Conservation (phyloP, 2,329 filamentous ascomycete genomes). For the Beauveria rudraprayagi region DNA sequence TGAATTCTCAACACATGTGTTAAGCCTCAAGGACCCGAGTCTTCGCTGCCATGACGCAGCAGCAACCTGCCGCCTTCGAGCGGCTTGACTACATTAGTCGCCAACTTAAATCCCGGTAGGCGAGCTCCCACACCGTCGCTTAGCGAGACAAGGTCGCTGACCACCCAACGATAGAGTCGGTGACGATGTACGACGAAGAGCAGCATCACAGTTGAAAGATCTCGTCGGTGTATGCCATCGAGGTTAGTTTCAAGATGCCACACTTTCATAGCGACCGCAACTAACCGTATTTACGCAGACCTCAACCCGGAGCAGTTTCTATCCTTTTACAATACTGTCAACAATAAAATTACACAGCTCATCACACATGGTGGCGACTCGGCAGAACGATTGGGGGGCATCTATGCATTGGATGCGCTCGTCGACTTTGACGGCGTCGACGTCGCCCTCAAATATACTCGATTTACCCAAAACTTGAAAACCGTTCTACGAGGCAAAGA, state of each 20-base stretch:
- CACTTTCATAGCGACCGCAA: background rate
- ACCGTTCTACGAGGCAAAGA: slow-evolving; percentile 86
- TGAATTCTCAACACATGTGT: background rate
- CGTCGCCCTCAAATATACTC: slow-evolving; percentile 83
- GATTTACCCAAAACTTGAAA: slow-evolving; percentile 86
- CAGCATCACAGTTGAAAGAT: slow-evolving; percentile 46
- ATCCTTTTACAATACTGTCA: slow-evolving; percentile 47
- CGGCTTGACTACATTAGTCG: slow-evolving; percentile 46
- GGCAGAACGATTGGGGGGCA: slow-evolving; percentile 81
- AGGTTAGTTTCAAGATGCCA: slow-evolving; percentile 30
- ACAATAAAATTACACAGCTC: slow-evolving; percentile 51
- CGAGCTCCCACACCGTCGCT: slow-evolving; percentile 10
- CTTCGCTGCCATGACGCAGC: slow-evolving; percentile 31
- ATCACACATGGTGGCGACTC: slow-evolving; percentile 82
- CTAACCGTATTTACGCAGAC: slow-evolving; percentile 39
- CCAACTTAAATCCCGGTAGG: slow-evolving; percentile 47
- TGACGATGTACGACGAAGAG: slow-evolving; percentile 46
- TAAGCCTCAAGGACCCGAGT: background rate
- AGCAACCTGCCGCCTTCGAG: slow-evolving; percentile 46
- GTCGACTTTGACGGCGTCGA: slow-evolving; percentile 97
- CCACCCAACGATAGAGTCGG: slow-evolving; percentile 18
- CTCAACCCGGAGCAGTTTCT: slow-evolving; percentile 71
- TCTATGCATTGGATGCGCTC: slow-evolving; percentile 83
- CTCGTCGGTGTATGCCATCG: slow-evolving; percentile 47
- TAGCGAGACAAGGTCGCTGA: background rate